Percentiles rank a stretch among this genome's conserved stretches.
Evolutionary conservation across 139 green algal species (phyloP).

Genomic region (Micromonas pusilla): DNA sequence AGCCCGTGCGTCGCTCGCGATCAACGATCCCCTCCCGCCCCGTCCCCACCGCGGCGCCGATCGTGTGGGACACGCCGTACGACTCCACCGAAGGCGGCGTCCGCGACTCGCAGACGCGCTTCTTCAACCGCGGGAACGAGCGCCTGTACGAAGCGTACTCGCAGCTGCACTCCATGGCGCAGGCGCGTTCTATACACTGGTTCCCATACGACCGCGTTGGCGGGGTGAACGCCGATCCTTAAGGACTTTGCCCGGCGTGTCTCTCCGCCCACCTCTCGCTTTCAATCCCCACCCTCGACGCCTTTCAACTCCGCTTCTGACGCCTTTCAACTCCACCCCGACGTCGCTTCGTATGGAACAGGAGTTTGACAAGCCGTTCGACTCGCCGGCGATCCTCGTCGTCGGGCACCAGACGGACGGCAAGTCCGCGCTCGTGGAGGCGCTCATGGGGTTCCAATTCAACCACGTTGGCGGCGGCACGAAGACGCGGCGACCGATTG

Average conservation of each 20-base stretch:
- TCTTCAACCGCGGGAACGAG: constrained; percentile 65
- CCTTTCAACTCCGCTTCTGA: too few species aligned
- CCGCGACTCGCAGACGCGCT: not conserved
- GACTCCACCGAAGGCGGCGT: not conserved
- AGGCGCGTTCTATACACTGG: too few species aligned
- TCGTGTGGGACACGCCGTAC: not conserved
- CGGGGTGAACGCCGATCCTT: too few species aligned
- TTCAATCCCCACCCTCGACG: too few species aligned
- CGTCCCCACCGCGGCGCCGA: not conserved
- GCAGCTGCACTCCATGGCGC: constrained; percentile 78
- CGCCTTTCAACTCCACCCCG: too few species aligned
- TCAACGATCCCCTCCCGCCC: too few species aligned
- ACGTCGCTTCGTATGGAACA: too few species aligned
- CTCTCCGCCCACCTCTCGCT: too few species aligned
- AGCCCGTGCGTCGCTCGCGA: not conserved
- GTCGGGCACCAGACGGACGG: constrained; percentile 94
- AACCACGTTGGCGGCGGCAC: constrained; percentile 94
- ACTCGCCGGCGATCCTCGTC: constrained; percentile 89
- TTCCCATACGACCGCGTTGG: too few species aligned
- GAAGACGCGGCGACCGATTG: constrained; percentile 89
- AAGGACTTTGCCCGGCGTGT: too few species aligned
- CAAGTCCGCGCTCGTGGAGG: constrained; percentile 88
- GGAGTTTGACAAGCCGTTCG: constrained; percentile 91
- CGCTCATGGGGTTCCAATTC: constrained; percentile 97
- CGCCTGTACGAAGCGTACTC: constrained; percentile 88